Conservation (phyloP, 73 alveolate species). For the Paramecium biaurelia region DNA sequence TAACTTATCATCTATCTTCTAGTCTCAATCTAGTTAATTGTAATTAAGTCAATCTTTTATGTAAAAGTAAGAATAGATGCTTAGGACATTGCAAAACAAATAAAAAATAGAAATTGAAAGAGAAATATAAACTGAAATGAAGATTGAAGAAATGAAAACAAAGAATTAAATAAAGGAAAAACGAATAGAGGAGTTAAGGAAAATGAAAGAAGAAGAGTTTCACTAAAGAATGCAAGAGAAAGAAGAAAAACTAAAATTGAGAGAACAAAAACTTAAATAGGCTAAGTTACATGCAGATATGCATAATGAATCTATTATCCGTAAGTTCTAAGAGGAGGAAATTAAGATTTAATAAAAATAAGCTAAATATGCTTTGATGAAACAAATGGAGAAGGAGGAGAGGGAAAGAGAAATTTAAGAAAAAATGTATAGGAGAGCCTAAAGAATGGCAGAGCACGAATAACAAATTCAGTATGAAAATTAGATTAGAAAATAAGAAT, state of each 20-base stretch:
- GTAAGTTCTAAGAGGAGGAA: slow-evolving; percentile 15
- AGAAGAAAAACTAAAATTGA: neutral
- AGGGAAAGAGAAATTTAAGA: neutral
- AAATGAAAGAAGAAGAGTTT: neutral
- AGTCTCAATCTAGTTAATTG: neutral
- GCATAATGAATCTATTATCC: slow-evolving; percentile 13
- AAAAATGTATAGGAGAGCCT: slow-evolving; percentile 23
- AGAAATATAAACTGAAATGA: slow-evolving; percentile 18
- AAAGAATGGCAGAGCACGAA: neutral
- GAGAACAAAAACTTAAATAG: slow-evolving; percentile 1
- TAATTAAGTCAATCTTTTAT: neutral
- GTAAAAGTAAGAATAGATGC: slow-evolving; percentile 22
- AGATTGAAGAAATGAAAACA: slow-evolving; percentile 14
- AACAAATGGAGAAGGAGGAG: neutral
- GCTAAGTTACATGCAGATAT: slow-evolving; percentile 1
- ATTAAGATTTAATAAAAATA: neutral
- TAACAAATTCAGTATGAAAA: neutral
- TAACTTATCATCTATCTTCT: neutral
- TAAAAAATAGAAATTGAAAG: slow-evolving; percentile 14
- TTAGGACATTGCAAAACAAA: slow-evolving; percentile 20
- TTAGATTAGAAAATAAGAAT: neutral
- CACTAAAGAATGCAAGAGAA: neutral
- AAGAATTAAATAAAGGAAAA: neutral
- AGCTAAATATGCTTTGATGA: neutral
- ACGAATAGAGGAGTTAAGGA: neutral